Evolutionary conservation across 2,329 filamentous ascomycete genomes (phyloP).

Genomic region (Exserohilum turcica): DNA sequence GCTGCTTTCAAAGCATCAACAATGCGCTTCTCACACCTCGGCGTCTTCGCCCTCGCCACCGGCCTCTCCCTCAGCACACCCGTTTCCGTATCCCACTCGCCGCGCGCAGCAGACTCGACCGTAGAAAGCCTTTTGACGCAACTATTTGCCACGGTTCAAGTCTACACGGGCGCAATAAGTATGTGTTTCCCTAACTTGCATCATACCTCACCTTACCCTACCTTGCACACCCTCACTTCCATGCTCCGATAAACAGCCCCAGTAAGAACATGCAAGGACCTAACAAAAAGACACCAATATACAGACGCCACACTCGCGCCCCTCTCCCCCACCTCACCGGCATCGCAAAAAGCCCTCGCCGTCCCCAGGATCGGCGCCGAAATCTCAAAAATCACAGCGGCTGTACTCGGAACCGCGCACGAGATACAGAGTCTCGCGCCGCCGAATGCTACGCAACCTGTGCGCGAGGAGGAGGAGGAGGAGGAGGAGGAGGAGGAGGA

Average conservation of each 20-base stretch:
- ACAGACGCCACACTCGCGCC: conserved; percentile 25
- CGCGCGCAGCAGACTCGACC: conserved; percentile 6
- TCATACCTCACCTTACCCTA: background rate
- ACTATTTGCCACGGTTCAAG: conserved; percentile 25
- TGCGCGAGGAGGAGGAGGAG: background rate
- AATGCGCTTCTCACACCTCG: conserved; percentile 24
- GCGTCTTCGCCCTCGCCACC: conserved; percentile 16
- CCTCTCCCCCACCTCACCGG: conserved; percentile 20
- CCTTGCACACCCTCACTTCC: no score
- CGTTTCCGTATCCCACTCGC: conserved; percentile 7
- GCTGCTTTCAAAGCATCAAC: background rate
- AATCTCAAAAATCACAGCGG: conserved; percentile 21
- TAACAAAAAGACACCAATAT: no score
- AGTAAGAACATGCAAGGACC: no score
- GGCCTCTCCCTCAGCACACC: conserved; percentile 25
- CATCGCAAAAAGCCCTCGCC: conserved; percentile 25
- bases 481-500: background rate
- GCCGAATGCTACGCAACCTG: conserved; percentile 6
- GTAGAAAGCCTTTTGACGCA: conserved; percentile 21
- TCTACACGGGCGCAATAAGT: conserved; percentile 29
- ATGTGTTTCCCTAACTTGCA: background rate
- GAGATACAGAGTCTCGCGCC: conserved; percentile 17
- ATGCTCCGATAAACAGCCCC: no score
- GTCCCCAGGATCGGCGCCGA: conserved; percentile 21
- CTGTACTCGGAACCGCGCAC: conserved; percentile 14